These are phyloP conservation scores for Teratosphaeria gauchensis DNA, from an alignment of 2,329 filamentous ascomycete genomes.

Conservation along the genomic window DNA sequence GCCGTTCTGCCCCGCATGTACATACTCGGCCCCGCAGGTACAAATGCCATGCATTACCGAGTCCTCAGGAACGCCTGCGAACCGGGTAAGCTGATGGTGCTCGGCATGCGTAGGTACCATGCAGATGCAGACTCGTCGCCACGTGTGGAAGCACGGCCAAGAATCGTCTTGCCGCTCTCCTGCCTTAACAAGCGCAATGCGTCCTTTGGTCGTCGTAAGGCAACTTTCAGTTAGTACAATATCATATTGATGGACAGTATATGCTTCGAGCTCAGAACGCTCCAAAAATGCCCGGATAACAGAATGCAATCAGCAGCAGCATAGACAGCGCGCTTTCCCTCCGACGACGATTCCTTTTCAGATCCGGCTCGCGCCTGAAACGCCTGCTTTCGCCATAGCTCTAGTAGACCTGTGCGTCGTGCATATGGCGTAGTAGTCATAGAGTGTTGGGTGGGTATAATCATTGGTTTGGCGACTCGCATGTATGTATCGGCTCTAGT, in stretches of 20 bases:
- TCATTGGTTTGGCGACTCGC: not conserved
- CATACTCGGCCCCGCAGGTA: not conserved
- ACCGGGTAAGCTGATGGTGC: not conserved
- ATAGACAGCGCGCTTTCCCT: not conserved
- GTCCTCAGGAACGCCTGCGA: not conserved
- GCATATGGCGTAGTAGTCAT: not conserved
- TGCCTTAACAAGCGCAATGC: too few relatives aligned
- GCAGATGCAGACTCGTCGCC: not conserved
- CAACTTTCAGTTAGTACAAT: not conserved
- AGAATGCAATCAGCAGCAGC: not conserved
- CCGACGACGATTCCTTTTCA: not conserved
- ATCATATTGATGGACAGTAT: not conserved
- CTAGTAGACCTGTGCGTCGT: not conserved
- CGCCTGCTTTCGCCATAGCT: not conserved
- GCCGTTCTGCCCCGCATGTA: not conserved
- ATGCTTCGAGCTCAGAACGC: not conserved
- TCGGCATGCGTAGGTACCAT: not conserved
- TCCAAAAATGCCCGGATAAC: not conserved
- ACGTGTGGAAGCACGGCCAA: too few relatives aligned
- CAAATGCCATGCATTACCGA: not conserved
- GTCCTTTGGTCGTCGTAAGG: not conserved
- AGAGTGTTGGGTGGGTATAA: not conserved
- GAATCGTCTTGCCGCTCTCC: too few relatives aligned
- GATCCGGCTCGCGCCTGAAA: not conserved
- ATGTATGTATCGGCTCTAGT: not conserved